These are phyloP conservation scores for Volutella citrinella DNA, from an alignment of 2,329 filamentous ascomycete genomes.

Conservation along the genomic window DNA sequence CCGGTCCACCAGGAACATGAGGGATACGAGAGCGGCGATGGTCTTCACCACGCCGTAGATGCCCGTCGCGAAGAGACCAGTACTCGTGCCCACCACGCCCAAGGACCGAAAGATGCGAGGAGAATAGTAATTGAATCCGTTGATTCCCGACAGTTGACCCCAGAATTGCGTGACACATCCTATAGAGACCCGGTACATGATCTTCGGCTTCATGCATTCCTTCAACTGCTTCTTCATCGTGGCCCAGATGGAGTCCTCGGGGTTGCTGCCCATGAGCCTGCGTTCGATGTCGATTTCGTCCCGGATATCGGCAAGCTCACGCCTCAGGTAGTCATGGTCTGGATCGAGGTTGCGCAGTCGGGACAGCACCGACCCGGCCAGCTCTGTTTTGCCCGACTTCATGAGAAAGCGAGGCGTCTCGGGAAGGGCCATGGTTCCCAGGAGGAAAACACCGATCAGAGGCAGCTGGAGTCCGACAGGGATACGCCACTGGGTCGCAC, in stretches of 20 bases:
- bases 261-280: conserved; percentile 30
- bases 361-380: no score
- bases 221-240: conserved; percentile 22
- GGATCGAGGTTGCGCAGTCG: no score
- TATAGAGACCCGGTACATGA: conserved; percentile 43
- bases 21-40: no score
- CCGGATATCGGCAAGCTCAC: conserved; percentile 53
- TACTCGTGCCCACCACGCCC: conserved; percentile 28
- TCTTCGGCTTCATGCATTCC: conserved; percentile 26
- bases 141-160: conserved; percentile 43
- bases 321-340: conserved; percentile 30
- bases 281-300: conserved; percentile 43
- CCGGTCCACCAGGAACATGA: no score
- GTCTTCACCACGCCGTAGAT: conserved; percentile 35
- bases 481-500: conserved; percentile 45
- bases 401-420: conserved; percentile 58
- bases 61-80: conserved; percentile 32
- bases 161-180: conserved; percentile 55
- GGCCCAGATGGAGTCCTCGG: no score
- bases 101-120: conserved; percentile 31
- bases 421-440: conserved; percentile 50
- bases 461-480: conserved; percentile 54
- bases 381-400: conserved; percentile 51
- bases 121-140: conserved; percentile 57
- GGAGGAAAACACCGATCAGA: conserved; percentile 50